Conservation (phyloP, 75 land plant species). For the Selaginella moellendorffii region DNA sequence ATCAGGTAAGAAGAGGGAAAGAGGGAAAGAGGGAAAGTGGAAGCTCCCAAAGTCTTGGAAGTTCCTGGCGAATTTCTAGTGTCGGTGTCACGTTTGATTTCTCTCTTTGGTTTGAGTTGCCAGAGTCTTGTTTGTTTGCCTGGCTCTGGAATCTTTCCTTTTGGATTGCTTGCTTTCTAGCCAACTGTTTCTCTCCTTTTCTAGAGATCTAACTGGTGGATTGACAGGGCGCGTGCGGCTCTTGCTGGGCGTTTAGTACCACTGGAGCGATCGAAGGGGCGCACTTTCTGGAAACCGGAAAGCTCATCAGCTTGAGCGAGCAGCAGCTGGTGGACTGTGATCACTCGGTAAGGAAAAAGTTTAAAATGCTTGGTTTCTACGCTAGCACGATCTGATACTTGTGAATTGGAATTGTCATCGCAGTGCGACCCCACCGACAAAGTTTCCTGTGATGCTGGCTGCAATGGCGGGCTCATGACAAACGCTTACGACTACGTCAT, state of each 20-base stretch:
- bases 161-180: no score
- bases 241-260: constrained; percentile 91
- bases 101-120: no score
- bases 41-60: no score
- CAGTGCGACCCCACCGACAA: constrained; percentile 83
- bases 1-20: no score
- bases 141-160: no score
- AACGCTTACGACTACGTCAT: constrained; percentile 64
- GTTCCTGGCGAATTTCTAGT: not conserved
- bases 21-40: no score
- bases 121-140: no score
- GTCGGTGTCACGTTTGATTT: not conserved
- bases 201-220: no score
- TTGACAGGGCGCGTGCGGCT: constrained; percentile 83
- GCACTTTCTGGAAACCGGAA: constrained; percentile 51
- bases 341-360: constrained; percentile 40
- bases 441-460: constrained; percentile 68
- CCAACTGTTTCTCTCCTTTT: no score
- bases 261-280: constrained; percentile 86
- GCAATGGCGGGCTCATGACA: constrained; percentile 95
- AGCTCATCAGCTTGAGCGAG: constrained; percentile 74
- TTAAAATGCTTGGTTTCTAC: no score
- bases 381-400: no score
- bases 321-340: constrained; percentile 95
- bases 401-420: no score